Base-by-base conservation (phyloP, 768 basidiomycete species). In the Tricholoma furcatifolium region DNA sequence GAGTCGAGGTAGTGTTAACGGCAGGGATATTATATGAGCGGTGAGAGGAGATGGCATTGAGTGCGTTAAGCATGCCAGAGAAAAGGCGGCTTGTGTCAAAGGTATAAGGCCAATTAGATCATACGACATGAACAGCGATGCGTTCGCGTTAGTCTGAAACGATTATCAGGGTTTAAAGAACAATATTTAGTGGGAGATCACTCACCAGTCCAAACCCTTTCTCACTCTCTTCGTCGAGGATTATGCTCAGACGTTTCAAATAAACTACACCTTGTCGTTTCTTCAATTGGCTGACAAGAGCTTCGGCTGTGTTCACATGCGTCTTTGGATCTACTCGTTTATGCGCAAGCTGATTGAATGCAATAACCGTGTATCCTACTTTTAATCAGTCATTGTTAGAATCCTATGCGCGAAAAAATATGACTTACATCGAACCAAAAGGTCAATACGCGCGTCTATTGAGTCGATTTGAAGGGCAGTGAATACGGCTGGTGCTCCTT, bases 311-410 rank as follows among this genome's bases (percentile, higher is more conserved):
- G 65, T 93, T 91, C 39, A 80, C 70, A 61, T 90, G 88, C 0
- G 72, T 74, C 65, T 86, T 87, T 2, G 82, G 73, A 58, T 91
- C 88, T n/a, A 92, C 75, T 55, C 81, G 84, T 48, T 84, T 83
- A 51, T 83, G 73, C 14, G 88, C 77, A 2, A 80, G 83, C 61
- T 93, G 89, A 60, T 83, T 88, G 57, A 95, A 76, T 1, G 85
- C 87, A 42, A 95, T 64, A 32, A 91, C 84, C 24, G 85, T 82
- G 70, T 93, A 95, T 77, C 93, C 93, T 75, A 95, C 92, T 95
- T 67, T 20, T 59, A 43, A 51, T 40, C 54, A 58, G 57, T 55
- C 35, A 47, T 32, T 39, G 20, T 18, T 41, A 38, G 36, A 38
- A 40, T 43, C 36, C 15, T 47, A 30, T 23, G 23, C 6, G 45